These are phyloP conservation scores for Heritiera fomes DNA, from an alignment of 345 rosid genomes.

Conservation along the genomic window DNA sequence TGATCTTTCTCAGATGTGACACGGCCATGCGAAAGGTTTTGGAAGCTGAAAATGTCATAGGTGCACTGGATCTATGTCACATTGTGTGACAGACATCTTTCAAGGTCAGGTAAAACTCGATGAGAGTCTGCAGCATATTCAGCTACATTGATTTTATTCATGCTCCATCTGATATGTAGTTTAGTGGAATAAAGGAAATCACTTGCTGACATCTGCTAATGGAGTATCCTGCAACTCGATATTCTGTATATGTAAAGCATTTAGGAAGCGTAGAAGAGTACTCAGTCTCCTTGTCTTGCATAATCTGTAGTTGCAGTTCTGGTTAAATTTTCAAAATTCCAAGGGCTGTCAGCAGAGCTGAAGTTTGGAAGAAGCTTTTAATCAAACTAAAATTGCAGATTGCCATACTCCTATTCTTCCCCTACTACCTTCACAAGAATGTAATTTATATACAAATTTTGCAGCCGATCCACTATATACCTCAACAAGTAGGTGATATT, in stretches of 20 bases:
- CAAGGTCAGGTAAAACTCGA: not conserved
- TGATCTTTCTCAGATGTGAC: slow-evolving; percentile 51
- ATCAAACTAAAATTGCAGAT: not conserved
- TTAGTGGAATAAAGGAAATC: not conserved
- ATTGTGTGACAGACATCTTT: slow-evolving; percentile 35
- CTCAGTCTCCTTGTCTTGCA: not conserved
- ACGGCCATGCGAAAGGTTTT: slow-evolving; percentile 62
- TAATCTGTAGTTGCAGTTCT: not conserved
- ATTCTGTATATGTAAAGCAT: not conserved
- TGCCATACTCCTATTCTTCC: not conserved
- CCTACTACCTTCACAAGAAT: not conserved
- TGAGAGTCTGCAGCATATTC: not conserved
- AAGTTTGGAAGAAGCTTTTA: not conserved
- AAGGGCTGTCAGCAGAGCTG: not conserved
- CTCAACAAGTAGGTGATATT: not conserved
- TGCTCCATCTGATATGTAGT: not conserved
- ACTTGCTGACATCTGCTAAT: not conserved
- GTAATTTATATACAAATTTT: not conserved
- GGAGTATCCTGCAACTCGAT: not conserved
- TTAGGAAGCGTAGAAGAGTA: not conserved
- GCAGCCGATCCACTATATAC: not conserved
- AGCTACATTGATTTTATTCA: not conserved
- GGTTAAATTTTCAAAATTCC: not conserved
- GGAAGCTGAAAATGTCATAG: slow-evolving; percentile 43
- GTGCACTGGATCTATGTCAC: slow-evolving; percentile 28